These are phyloP conservation scores for Chamaecrista fasciculata DNA, from an alignment of 306 rosid species.

Conservation along the genomic window DNA sequence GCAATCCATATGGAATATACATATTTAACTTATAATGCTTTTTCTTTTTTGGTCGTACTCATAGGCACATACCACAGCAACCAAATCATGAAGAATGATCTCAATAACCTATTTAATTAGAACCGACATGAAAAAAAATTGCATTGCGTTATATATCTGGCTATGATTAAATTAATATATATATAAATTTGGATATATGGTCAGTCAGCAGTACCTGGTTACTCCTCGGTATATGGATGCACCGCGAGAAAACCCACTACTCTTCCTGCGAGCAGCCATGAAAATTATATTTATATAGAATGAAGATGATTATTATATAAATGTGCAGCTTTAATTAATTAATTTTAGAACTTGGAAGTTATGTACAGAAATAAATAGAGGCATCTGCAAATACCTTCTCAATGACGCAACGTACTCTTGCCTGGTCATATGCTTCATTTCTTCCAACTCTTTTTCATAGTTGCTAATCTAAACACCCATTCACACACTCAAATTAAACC, in stretches of 20 bases:
- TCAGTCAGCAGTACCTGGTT: slow-evolving; percentile 59
- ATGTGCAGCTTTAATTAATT: neutral
- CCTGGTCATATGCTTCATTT: slow-evolving; percentile 93
- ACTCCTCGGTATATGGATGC: slow-evolving; percentile 97
- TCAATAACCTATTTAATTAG: too few species aligned
- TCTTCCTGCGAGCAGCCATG: slow-evolving; percentile 62
- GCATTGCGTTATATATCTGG: too few species aligned
- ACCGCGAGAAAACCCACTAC: slow-evolving; percentile 95
- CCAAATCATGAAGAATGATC: too few species aligned
- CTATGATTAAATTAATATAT: too few species aligned
- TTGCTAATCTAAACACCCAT: slow-evolving; percentile 57
- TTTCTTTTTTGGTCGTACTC: too few species aligned
- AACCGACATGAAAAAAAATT: too few species aligned
- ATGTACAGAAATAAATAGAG: neutral
- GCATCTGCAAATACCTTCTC: slow-evolving; percentile 61
- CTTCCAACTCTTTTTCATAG: slow-evolving; percentile 84
- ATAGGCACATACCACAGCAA: too few species aligned
- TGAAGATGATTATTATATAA: neutral
- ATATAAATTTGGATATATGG: neutral
- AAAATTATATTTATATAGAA: neutral
- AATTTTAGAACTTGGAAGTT: too few species aligned
- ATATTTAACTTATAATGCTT: too few species aligned
- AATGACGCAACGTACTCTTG: slow-evolving; percentile 94
- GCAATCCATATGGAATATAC: too few species aligned
- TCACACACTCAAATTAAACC: too few species aligned